phyloP scores from a whole-genome alignment of 1,284 basidiomycete species.

The Fistulinella staudtii region DNA sequence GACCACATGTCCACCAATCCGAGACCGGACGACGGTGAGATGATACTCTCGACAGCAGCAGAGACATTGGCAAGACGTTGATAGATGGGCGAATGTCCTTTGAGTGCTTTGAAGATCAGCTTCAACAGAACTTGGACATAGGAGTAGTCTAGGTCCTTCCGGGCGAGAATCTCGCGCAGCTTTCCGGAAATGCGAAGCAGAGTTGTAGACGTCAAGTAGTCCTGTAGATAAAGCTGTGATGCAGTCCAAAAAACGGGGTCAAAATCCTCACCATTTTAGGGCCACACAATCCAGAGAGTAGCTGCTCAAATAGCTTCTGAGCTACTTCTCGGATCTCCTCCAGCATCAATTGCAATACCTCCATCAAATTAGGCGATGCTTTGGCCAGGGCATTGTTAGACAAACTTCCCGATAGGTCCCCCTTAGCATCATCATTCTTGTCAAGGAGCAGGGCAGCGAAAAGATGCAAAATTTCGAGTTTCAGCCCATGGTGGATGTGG shows the following conservation, averaged over 20 bases:
- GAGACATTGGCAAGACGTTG: slow-evolving; percentile 29
- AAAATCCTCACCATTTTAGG: slow-evolving; percentile 12
- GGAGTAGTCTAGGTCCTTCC: slow-evolving; percentile 46
- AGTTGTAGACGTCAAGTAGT: slow-evolving; percentile 23
- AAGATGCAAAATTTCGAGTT: slow-evolving; percentile 30
- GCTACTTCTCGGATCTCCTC: slow-evolving; percentile 19
- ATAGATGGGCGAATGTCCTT: slow-evolving; percentile 34
- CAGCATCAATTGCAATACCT: slow-evolving; percentile 25
- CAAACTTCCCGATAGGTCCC: slow-evolving; percentile 1
- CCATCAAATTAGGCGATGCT: slow-evolving; percentile 16
- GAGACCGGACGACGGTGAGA: slow-evolving; percentile 52
- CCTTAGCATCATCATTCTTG: slow-evolving; percentile 8
- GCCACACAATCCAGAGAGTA: slow-evolving; percentile 16
- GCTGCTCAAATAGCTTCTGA: slow-evolving; percentile 16
- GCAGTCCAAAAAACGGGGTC: not conserved
- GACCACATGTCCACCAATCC: slow-evolving; percentile 57
- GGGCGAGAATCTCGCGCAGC: slow-evolving; percentile 31
- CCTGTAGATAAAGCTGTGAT: slow-evolving; percentile 9
- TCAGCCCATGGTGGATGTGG: slow-evolving; percentile 21
- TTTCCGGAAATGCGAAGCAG: slow-evolving; percentile 37
- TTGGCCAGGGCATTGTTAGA: slow-evolving; percentile 1
- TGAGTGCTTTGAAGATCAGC: slow-evolving; percentile 41
- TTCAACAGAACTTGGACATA: slow-evolving; percentile 39
- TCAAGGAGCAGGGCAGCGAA: slow-evolving; percentile 30
- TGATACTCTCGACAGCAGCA: slow-evolving; percentile 35